Conservation (phyloP, 208 protist species). For the Trypanosoma avium region DNA sequence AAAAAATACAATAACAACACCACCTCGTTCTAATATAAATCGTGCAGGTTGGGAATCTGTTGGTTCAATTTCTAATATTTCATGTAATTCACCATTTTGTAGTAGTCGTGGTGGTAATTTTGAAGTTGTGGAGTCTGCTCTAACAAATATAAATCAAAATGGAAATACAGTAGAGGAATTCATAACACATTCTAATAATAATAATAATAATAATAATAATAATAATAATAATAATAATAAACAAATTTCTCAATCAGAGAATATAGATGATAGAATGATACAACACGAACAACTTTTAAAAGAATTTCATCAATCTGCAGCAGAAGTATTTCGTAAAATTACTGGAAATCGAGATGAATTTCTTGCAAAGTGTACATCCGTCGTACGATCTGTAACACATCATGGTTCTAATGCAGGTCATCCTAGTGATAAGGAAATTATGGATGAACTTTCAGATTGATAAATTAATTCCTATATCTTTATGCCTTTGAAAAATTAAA, state of each 20-base stretch:
- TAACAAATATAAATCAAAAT: not conserved
- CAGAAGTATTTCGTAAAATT: conserved; percentile 72
- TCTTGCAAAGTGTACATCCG: conserved; percentile 63
- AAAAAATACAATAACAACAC: conserved; percentile 2
- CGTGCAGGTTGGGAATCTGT: conserved; percentile 28
- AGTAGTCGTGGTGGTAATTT: conserved; percentile 39
- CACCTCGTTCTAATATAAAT: not conserved
- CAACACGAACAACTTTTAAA: conserved; percentile 59
- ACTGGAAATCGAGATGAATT: conserved; percentile 74
- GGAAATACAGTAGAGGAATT: not conserved
- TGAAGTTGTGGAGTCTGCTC: not conserved
- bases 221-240: no score
- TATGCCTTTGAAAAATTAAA: no score
- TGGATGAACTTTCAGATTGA: no score
- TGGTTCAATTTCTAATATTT: conserved; percentile 77
- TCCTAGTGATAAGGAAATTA: not conserved
- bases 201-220: no score
- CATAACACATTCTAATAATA: not conserved
- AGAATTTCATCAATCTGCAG: conserved; percentile 68
- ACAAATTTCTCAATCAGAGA: conserved; percentile 2
- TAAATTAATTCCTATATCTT: no score
- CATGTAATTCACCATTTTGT: conserved; percentile 52
- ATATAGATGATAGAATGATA: conserved; percentile 20
- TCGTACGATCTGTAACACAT: conserved; percentile 39
- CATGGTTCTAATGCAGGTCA: no score